A percentile compares a stretch with the other conserved stretches of the same genome.
These are phyloP conservation scores for Austroboletus niveus DNA, from an alignment of 1,284 basidiomycete species.

Conservation along the genomic window DNA sequence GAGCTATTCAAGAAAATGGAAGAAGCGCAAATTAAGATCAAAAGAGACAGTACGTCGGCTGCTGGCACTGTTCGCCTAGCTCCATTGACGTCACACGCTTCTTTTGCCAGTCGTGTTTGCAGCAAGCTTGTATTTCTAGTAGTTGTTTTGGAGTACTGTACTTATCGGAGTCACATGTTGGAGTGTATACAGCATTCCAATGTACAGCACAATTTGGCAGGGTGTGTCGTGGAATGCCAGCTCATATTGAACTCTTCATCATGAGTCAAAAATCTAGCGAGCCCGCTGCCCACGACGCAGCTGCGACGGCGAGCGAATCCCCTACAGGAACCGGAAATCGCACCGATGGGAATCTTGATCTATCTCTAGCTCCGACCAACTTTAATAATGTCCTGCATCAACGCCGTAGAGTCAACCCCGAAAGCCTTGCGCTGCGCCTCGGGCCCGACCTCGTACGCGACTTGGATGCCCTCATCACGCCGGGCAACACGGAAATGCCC, in stretches of 20 bases:
- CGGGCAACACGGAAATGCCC: constrained; percentile 71
- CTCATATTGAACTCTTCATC: neutral
- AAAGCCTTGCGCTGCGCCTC: constrained; percentile 60
- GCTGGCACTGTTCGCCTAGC: neutral
- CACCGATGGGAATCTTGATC: constrained; percentile 2
- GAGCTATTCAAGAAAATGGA: constrained; percentile 98
- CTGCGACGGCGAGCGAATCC: neutral
- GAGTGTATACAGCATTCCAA: constrained; percentile 24
- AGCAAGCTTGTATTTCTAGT: constrained; percentile 82
- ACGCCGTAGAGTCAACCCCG: constrained; percentile 46
- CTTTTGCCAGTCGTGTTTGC: constrained; percentile 70
- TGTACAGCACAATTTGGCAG: constrained; percentile 3
- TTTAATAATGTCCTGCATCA: constrained; percentile 19
- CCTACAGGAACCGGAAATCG: constrained; percentile 12
- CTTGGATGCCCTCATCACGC: constrained; percentile 60
- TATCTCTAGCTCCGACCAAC: neutral
- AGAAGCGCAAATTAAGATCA: constrained; percentile 89
- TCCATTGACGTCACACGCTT: constrained; percentile 7
- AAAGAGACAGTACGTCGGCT: constrained; percentile 80
- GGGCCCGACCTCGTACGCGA: constrained; percentile 64
- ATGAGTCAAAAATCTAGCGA: constrained; percentile 1
- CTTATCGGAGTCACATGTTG: constrained; percentile 10
- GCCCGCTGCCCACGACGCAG: neutral
- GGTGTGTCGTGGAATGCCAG: neutral
- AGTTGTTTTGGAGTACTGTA: neutral